Evolutionary conservation across 2,329 filamentous ascomycete genomes (phyloP), one percentile per base, ranked within the genome.

Genomic region (Phyllosticta citribraziliensis): DNA sequence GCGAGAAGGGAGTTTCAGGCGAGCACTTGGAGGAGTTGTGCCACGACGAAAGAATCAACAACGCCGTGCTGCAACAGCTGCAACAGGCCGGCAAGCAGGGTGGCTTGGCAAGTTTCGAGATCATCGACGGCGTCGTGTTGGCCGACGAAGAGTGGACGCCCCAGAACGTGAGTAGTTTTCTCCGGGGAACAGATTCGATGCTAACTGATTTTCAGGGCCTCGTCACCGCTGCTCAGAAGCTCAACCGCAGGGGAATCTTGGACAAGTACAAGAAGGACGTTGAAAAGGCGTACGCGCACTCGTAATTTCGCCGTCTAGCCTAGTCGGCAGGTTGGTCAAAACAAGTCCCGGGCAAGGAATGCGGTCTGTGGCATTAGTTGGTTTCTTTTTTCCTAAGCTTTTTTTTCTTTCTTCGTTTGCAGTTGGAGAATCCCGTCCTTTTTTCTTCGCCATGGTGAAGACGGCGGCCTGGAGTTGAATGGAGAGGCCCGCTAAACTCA

Each of bases 121-220:
- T 87, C 64, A 80, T 96, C 51, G 82, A 85, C 30, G 89, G 87
- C 57, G 86, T 93, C 20, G 88, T 93, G 25, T 73, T 96, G 61
- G 85, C 87, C 0, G 88, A 93, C 65, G 90, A 93, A 70, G 91
- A 95, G 74, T 96, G 91, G 91, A 93, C 88, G 60, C 88, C 91
- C 58, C 82, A 85, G 63, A 94, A 86, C 71, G 89, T 93, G 79
- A 86, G 88, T 82, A 19, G 20, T 62, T 19, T 57, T 9, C 58
- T 17, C 20, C 52, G 19, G 30, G 19, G 1, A n/a, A 17, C 33
- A 17, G 11, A 40, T 40, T 17, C 11, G 14, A 17, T 62, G 24
- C 68, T 72, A 67, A 71, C 62, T 40, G 56, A 35, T 11, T 50
- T 27, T 8, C 54, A 80, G 78, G 74, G 74, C 52, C 71, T 81